phyloP scores from a whole-genome alignment of 768 basidiomycete genomes.

The Hericium rajendrae region DNA sequence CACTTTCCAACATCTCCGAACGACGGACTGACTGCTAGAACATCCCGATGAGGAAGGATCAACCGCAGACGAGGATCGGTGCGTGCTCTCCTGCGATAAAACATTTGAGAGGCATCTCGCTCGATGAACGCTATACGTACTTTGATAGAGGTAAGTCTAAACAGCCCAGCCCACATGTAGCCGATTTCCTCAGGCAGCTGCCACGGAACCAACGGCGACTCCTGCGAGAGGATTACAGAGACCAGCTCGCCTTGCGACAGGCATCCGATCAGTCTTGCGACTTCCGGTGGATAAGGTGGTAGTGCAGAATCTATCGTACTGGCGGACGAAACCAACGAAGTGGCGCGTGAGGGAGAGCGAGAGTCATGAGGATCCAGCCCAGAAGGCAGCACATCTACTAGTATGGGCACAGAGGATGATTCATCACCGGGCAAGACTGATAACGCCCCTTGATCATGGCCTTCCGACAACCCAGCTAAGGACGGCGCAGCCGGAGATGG shows the following conservation, averaged over 20 bases:
- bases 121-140: constrained; percentile 3
- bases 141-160: constrained; percentile 6
- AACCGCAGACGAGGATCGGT: background rate
- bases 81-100: background rate
- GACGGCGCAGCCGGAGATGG: too few relatives aligned
- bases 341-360: too few relatives aligned
- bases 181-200: constrained; percentile 9
- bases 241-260: background rate
- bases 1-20: constrained; percentile 6
- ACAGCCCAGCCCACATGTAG: constrained; percentile 12
- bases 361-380: too few relatives aligned
- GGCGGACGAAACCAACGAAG: too few relatives aligned
- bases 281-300: background rate
- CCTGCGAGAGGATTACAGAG: constrained; percentile 6
- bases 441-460: too few relatives aligned
- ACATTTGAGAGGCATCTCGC: background rate
- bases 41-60: background rate
- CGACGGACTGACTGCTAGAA: background rate
- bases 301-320: too few relatives aligned
- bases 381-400: too few relatives aligned
- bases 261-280: background rate
- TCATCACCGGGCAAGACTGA: too few relatives aligned
- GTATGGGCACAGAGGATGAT: too few relatives aligned
- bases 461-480: too few relatives aligned
- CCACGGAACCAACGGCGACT: constrained; percentile 12